Conservation (phyloP, 2,329 filamentous ascomycete genomes). For the Monosporascus ibericus region DNA sequence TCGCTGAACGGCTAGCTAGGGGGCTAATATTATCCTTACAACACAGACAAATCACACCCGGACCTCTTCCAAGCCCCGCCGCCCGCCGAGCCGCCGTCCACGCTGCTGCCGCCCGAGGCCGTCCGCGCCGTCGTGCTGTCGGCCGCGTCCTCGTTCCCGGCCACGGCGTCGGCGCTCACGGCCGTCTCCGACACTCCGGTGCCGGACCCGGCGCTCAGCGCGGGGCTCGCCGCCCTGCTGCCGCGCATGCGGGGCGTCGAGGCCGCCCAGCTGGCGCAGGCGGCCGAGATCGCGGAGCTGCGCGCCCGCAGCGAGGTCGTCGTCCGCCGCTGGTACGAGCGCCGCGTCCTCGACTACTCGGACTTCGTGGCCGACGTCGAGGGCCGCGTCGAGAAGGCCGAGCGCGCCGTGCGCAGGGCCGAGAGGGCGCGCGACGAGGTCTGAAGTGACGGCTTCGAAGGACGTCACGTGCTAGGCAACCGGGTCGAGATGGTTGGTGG, state of each 20-base stretch:
- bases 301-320: slow-evolving; percentile 56
- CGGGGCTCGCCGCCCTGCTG: slow-evolving; percentile 49
- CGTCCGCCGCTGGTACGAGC: slow-evolving; percentile 68
- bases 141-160: slow-evolving; percentile 49
- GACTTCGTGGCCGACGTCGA: slow-evolving; percentile 68
- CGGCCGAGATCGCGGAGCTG: slow-evolving; percentile 56
- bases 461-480: too few species aligned
- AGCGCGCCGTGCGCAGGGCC: slow-evolving; percentile 57
- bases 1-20: neutral
- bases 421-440: slow-evolving; percentile 53
- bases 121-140: slow-evolving; percentile 50
- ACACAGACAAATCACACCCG: slow-evolving; percentile 45
- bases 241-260: slow-evolving; percentile 58
- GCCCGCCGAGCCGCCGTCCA: slow-evolving; percentile 40
- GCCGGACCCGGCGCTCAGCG: slow-evolving; percentile 48
- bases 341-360: slow-evolving; percentile 61
- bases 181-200: slow-evolving; percentile 51
- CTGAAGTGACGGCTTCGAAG: slow-evolving; percentile 6
- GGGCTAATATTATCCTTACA: slow-evolving; percentile 1
- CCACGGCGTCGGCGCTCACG: slow-evolving; percentile 51
- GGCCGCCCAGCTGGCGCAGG: slow-evolving; percentile 56
- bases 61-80: slow-evolving; percentile 46
- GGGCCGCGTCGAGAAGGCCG: slow-evolving; percentile 57
- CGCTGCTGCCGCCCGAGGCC: slow-evolving; percentile 43
- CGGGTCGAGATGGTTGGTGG: too few species aligned